phyloP scores from a whole-genome alignment of 495 filamentous ascomycete genomes.

The Aspergillus steynii region DNA sequence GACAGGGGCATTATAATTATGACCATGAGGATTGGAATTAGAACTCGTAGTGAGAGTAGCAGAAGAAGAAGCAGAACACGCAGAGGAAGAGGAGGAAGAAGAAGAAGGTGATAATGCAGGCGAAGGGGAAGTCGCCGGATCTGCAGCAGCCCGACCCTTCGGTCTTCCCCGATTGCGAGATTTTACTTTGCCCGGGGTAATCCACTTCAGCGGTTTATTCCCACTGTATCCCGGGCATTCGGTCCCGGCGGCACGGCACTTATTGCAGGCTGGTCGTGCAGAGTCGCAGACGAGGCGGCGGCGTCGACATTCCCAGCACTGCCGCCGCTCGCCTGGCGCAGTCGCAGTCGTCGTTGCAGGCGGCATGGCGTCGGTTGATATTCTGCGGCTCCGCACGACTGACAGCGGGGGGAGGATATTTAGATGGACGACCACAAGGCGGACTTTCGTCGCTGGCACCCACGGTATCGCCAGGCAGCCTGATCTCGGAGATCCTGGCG shows the following conservation, averaged over 20 bases:
- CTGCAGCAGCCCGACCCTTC: too few relatives aligned
- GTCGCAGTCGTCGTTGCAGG: neutral
- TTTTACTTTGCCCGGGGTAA: constrained; percentile 26
- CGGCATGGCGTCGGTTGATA: neutral
- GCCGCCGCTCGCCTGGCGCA: constrained; percentile 10
- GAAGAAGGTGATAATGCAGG: too few relatives aligned
- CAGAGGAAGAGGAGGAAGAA: too few relatives aligned
- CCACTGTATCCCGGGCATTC: constrained; percentile 27
- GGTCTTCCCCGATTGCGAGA: constrained; percentile 15
- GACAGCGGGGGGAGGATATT: neutral
- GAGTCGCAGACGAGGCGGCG: constrained; percentile 37
- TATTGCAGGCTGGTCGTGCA: constrained; percentile 21
- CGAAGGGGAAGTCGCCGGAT: too few relatives aligned
- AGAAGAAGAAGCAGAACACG: neutral
- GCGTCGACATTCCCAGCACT: constrained; percentile 42
- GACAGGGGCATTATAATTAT: neutral
- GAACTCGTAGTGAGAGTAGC: neutral
- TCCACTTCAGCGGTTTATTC: constrained; percentile 24
- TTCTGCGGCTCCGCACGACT: neutral
- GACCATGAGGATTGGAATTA: neutral
- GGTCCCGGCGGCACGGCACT: constrained; percentile 22
- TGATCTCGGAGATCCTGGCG: neutral
- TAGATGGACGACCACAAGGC: neutral
- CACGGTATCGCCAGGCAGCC: neutral
- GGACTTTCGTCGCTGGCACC: neutral